These are phyloP conservation scores for Arabis hirsuta DNA, from an alignment of 345 rosid species.

Conservation along the genomic window DNA sequence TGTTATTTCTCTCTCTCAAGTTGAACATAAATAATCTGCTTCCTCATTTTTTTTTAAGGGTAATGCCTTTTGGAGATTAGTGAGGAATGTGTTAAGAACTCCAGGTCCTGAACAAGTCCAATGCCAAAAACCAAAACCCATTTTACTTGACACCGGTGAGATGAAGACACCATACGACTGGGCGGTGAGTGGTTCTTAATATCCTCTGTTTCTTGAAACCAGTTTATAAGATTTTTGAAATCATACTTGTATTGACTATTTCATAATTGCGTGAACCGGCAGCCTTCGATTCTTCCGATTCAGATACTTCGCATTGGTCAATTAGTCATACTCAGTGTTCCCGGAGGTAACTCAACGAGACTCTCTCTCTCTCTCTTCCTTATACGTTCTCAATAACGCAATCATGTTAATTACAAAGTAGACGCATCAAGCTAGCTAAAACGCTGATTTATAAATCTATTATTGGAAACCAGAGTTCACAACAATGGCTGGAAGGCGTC, in stretches of 20 bases:
- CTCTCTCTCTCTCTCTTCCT: too few relatives aligned
- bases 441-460: background rate
- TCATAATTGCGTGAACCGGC: slow-evolving; percentile 31
- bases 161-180: slow-evolving; percentile 94
- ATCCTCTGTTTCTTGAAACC: background rate
- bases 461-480: slow-evolving; percentile 56
- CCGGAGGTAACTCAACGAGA: slow-evolving; percentile 69
- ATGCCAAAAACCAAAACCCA: slow-evolving; percentile 92
- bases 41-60: slow-evolving; percentile 51
- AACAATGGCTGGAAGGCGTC: slow-evolving; percentile 99
- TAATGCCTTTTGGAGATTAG: slow-evolving; percentile 89
- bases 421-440: background rate
- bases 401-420: too few relatives aligned
- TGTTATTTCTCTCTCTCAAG: too few relatives aligned
- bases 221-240: background rate
- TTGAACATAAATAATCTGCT: background rate
- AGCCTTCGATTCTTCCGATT: slow-evolving; percentile 96
- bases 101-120: slow-evolving; percentile 71
- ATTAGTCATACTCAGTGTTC: slow-evolving; percentile 87
- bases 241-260: background rate
- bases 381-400: background rate
- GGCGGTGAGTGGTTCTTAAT: slow-evolving; percentile 67
- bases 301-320: slow-evolving; percentile 90
- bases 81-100: slow-evolving; percentile 71
- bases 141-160: slow-evolving; percentile 98